Base-by-base conservation (phyloP, 257 asterid genomes). In the Capsicum chinense region DNA sequence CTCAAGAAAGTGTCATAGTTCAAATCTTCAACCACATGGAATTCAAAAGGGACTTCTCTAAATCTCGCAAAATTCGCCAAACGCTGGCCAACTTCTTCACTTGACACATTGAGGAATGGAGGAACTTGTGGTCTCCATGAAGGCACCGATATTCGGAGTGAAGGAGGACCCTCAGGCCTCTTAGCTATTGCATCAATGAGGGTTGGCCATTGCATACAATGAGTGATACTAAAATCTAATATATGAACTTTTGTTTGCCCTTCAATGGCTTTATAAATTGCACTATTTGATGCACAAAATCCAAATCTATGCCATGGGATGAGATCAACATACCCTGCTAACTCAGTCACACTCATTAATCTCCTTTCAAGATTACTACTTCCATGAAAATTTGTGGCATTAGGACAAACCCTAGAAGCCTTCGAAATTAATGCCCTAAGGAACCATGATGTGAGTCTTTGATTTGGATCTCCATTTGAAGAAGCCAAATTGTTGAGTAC, bases 171-270 rank as follows among this genome's bases (percentile, higher is more conserved):
- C 47, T 84, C 87, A 5, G 88, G 80, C 47, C 86, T 83, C 70
- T 91, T 92, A 15, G 93, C 91, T 48, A 93, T 56, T 4, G 90
- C 91, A 21, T 94, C 95, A 2, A 94, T 93, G 3, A 94, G 89
- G 26, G 97, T 93, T 2, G 97, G 97, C 96, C 95, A 93, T 63
- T 94, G 98, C 97, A 94, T 93, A 88, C 98, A 93, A 71, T 93
- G 89, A 19, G 97, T 94, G 79, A 91, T 88, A 86, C 96, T 92
- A 14, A 94, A 89, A 84, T 94, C 97, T 86, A 94, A 76, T 9
- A 94, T 88, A 62, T 94, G 98, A 66, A 94, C 88, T 26, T 79
- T 87, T 9, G 83, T 56, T 39, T 67, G 63, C 63, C 93, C 92
- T 83, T 82, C 87, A 58, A 90, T 69, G 6, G 94, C 91, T 66